Conservation (phyloP, 192 early-diverging fungal species). For the Spizellomyces sp. region DNA sequence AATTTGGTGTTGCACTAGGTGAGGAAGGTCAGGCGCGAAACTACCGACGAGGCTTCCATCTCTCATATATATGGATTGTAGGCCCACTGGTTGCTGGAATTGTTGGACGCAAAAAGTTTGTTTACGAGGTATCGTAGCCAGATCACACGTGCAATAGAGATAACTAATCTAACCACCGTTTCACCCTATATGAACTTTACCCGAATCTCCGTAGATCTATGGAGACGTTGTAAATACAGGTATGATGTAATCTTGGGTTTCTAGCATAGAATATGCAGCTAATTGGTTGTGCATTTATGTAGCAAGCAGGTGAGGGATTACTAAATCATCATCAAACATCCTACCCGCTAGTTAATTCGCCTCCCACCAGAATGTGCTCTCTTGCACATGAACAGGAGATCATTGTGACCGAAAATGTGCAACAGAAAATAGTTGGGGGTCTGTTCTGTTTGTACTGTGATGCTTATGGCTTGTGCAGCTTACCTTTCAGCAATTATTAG, state of each 20-base stretch:
- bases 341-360: neutral
- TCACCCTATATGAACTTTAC: no score
- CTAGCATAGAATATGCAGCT: neutral
- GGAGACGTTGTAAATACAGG: conserved; percentile 54
- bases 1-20: conserved; percentile 47
- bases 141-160: neutral
- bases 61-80: conserved; percentile 6
- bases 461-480: no score
- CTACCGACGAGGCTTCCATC: neutral
- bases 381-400: conserved; percentile 40
- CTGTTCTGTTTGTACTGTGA: neutral
- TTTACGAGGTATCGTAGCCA: conserved; percentile 43
- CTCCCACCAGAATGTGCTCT: conserved; percentile 39
- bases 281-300: neutral
- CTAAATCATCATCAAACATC: no score
- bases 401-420: conserved; percentile 40
- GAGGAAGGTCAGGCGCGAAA: neutral
- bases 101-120: conserved; percentile 52
- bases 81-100: conserved; percentile 57
- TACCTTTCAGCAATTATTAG: conserved; percentile 9
- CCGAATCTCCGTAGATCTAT: conserved; percentile 33
- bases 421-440: conserved; percentile 11
- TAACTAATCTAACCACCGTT: no score
- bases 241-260: neutral
- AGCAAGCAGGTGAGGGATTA: conserved; percentile 31